These are phyloP conservation scores for Penicillium sp. DNA, from an alignment of 2,329 filamentous ascomycete species.

Conservation along the genomic window DNA sequence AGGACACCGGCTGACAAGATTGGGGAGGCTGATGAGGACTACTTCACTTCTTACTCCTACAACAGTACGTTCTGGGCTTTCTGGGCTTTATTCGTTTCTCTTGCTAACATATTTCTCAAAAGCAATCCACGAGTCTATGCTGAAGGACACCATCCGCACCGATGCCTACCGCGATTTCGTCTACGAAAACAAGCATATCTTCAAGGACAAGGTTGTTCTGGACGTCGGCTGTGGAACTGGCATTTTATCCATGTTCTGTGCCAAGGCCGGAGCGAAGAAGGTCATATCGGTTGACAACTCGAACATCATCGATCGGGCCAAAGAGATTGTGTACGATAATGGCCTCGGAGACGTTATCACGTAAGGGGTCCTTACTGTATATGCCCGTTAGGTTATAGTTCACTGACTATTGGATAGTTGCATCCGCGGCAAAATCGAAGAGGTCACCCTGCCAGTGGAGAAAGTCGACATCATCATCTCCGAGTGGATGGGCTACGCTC, in stretches of 20 bases:
- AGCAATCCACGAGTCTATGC: conserved; percentile 94
- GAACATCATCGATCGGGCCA: conserved; percentile 80
- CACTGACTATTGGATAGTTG: conserved; percentile 44
- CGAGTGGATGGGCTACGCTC: conserved; percentile 96
- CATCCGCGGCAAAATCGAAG: conserved; percentile 80
- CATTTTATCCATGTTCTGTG: conserved; percentile 92
- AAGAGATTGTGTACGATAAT: conserved; percentile 79
- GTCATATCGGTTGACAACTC: conserved; percentile 93
- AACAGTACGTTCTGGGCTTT: conserved; percentile 54
- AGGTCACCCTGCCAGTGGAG: conserved; percentile 70
- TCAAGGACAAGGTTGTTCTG: conserved; percentile 78
- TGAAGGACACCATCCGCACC: conserved; percentile 83
- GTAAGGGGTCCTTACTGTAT: conserved; percentile 27
- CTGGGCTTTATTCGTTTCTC: not conserved
- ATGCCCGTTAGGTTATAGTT: not conserved
- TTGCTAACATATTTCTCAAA: conserved; percentile 11
- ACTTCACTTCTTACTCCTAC: conserved; percentile 62
- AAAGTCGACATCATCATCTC: conserved; percentile 92
- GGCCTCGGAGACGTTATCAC: conserved; percentile 69
- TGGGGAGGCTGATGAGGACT: conserved; percentile 55
- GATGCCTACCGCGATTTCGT: conserved; percentile 94
- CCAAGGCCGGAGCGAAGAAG: conserved; percentile 76
- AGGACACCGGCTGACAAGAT: conserved; percentile 28
- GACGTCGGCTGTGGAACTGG: conserved; percentile 85
- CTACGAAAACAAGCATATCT: conserved; percentile 83